A percentile compares a stretch with the other conserved stretches of the same genome.
phyloP scores from a whole-genome alignment of 352 stramenopile species.

The Globisporangium polare region DNA sequence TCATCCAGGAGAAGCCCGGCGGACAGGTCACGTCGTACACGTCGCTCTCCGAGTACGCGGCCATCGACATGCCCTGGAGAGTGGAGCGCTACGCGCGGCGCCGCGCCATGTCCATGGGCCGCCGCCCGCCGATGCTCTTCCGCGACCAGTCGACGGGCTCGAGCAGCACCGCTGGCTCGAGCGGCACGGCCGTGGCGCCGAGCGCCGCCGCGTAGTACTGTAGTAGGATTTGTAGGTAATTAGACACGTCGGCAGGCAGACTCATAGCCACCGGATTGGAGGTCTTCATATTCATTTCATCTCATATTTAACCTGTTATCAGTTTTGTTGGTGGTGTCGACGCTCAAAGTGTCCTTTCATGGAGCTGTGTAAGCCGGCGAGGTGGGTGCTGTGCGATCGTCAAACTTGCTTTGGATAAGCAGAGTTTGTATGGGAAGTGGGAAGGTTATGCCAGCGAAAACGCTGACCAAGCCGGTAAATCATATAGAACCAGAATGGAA shows the following conservation, averaged over 20 bases:
- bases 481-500: background rate
- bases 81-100: conserved; percentile 59
- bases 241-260: background rate
- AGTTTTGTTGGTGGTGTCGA: background rate
- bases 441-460: too few species aligned
- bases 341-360: background rate
- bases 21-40: conserved; percentile 56
- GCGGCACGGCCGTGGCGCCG: background rate
- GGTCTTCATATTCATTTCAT: background rate
- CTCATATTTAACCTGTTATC: background rate
- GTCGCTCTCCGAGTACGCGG: conserved; percentile 66
- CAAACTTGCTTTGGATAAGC: background rate
- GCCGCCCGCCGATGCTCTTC: conserved; percentile 26
- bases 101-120: conserved; percentile 58
- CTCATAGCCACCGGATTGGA: background rate
- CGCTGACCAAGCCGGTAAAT: background rate
- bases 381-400: background rate
- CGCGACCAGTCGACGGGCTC: conserved; percentile 21
- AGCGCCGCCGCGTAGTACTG: background rate
- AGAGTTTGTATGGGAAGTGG: too few species aligned
- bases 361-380: background rate
- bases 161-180: background rate
- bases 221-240: background rate
- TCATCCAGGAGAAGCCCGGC: conserved; percentile 76
- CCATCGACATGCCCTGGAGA: conserved; percentile 63